Conservation (phyloP, 805 yeast species). For the Barnettozyma sucrosica region DNA sequence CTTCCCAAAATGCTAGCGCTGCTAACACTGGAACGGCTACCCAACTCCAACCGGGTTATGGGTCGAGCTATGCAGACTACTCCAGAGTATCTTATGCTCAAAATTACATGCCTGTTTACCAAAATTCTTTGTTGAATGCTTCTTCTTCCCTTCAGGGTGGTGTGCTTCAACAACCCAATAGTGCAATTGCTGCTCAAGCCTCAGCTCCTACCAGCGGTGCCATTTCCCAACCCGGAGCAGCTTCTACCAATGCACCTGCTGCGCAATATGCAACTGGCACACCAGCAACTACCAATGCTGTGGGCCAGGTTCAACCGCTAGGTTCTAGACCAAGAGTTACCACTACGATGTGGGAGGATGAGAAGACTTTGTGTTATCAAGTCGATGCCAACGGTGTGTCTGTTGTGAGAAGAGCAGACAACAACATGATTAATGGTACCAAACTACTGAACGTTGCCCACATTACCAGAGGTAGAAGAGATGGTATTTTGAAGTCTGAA, state of each 20-base stretch:
- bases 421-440: conserved; percentile 82
- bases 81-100: conserved; percentile 24
- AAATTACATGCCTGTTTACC: conserved; percentile 21
- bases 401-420: conserved; percentile 80
- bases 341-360: conserved; percentile 90
- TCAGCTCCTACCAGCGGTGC: conserved; percentile 3
- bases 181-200: conserved; percentile 10
- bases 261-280: conserved; percentile 11
- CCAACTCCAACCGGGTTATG: conserved; percentile 7
- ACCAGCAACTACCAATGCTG: conserved; percentile 7
- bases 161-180: conserved; percentile 1
- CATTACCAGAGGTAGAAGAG: conserved; percentile 83
- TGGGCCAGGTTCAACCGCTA: conserved; percentile 27
- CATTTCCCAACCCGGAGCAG: conserved; percentile 1
- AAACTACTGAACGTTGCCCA: conserved; percentile 78
- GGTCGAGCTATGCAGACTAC: conserved; percentile 20
- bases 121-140: conserved; percentile 13
- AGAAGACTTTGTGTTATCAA: conserved; percentile 76
- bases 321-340: conserved; percentile 54
- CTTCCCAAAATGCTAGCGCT: background rate
- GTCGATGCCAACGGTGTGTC: conserved; percentile 78
- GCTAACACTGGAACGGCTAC: conserved; percentile 6
- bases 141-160: background rate
- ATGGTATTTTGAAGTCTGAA: conserved; percentile 75
- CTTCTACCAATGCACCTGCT: conserved; percentile 11